Evolutionary conservation across 345 rosid genomes (phyloP), one percentile per base, ranked within the genome.

Genomic region (Angophora floribunda): DNA sequence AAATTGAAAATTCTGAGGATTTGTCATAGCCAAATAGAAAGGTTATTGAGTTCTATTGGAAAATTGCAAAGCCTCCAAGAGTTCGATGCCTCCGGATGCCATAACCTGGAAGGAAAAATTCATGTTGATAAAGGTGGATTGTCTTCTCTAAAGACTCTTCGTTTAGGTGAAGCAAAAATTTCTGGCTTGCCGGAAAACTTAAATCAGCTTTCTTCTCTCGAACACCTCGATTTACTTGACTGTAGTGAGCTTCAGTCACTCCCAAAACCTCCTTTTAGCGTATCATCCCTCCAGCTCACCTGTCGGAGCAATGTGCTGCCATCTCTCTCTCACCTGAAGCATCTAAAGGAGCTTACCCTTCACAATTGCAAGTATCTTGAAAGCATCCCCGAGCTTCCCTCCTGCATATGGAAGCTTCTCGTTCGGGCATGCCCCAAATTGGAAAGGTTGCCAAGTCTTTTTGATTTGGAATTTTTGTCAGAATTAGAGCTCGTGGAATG

Each of bases 201-300:
- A 21, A 4, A 4, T 9, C 5, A 22, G 0, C 61, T 55, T 22
- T 55, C 61, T 55, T 55, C 61, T 55, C 61, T 55, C 1, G 13
- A 55, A 2, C 28, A 4, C 61, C 61, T 55, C 61, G 0, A 22
- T 55, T 55, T 22, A 55, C 3, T 0, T 55, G 0, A 1, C 0
- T 55, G 28, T 22, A 0, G 4, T 0, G 12, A 4, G 28, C 61
- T 55, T 22, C 13, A 9, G 61, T 55, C 61, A 55, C 61, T 55
- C 61, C 61, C 28, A 22, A 55, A 55, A 55, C 61, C 61, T 55
- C 61, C 61, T 55, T 21, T 24, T 55, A 55, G 61, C 28, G 21
- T 55, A 22, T 55, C 61, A 55, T 55, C 13, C 61, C 61, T 22
- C 0, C 5, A 0, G 2, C 61, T 55, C 61, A 22, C 28, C 2